These are phyloP conservation scores for Aspergillus sparsus DNA, from an alignment of 495 filamentous ascomycete species.

Conservation along the genomic window DNA sequence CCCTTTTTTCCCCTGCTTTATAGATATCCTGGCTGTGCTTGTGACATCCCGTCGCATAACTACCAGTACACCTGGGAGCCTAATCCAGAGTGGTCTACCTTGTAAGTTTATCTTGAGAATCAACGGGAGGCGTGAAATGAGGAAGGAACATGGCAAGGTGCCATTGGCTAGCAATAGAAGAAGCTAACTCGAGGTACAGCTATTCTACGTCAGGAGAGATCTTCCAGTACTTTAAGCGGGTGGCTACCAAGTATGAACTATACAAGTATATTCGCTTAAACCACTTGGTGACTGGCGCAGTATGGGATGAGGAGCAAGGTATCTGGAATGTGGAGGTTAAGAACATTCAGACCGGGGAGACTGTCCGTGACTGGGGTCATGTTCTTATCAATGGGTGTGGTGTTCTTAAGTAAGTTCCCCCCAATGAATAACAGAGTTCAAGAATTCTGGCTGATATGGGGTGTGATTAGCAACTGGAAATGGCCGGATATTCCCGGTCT, in stretches of 20 bases:
- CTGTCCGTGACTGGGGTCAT: conserved; percentile 7
- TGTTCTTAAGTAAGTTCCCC: background rate
- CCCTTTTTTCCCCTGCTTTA: too few species aligned
- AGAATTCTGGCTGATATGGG: background rate
- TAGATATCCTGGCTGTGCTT: conserved; percentile 53
- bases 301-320: conserved; percentile 2
- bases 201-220: background rate
- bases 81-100: conserved; percentile 1
- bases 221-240: background rate
- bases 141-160: too few species aligned
- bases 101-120: background rate
- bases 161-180: too few species aligned
- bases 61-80: conserved; percentile 28
- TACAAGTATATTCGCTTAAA: background rate
- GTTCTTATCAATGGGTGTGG: conserved; percentile 8
- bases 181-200: background rate
- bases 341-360: background rate
- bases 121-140: too few species aligned
- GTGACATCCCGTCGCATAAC: conserved; percentile 56
- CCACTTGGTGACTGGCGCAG: background rate
- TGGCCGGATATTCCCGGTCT: conserved; percentile 12
- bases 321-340: conserved; percentile 7
- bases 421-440: background rate
- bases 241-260: background rate
- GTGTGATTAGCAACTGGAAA: background rate